Evolutionary conservation across 2,329 filamentous ascomycete species (phyloP), one percentile per base, ranked within the genome.

Genomic region (Kalmusia sp.): DNA sequence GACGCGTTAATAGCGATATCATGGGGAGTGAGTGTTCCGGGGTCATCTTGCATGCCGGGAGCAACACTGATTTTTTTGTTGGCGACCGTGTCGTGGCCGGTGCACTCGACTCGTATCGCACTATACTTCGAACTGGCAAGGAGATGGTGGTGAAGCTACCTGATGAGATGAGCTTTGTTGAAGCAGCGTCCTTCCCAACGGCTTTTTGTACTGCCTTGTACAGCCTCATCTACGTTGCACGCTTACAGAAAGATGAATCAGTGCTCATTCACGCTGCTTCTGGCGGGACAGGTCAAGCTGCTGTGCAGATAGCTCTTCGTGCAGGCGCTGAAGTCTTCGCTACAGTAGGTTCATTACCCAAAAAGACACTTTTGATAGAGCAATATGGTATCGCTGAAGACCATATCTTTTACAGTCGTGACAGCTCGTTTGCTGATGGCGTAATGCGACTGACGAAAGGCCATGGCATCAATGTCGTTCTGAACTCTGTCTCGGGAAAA

Each of bases 381-480:
- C 4, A 11, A 9, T 61, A 55, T 49, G 58, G 58, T 17, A 63
- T 76, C n/a, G 55, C 61, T 1, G 61, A 59, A 7, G 59, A 68
- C 22, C 66, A 69, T 44, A 74, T 76, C 47, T 71, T 76, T 53
- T 58, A 54, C 53, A 65, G 56, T 40, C 54, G 69, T 19, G 63
- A 72, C 33, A 49, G 52, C 1, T 55, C 55, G 8, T 76, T 76
- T 45, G 62, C 47, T 2, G 48, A 50, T 3, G 68, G 48, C 4
- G 49, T 76, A 3, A 43, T 51, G 40, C 37, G 55, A 4, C 37
- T 53, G 27, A 76, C 73, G 0, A 46, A 59, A 0, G 58, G 56
- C 17, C 33, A 51, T 3, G 74, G 74, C 12, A 69, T 75, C 2
- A 70, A 76, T 49, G 66, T 75, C 4, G 59, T 74, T 8, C 54